Percentiles rank a stretch among this genome's conserved stretches.
Evolutionary conservation across 2,329 filamentous ascomycete genomes (phyloP).

Genomic region (Fusarium longipes): DNA sequence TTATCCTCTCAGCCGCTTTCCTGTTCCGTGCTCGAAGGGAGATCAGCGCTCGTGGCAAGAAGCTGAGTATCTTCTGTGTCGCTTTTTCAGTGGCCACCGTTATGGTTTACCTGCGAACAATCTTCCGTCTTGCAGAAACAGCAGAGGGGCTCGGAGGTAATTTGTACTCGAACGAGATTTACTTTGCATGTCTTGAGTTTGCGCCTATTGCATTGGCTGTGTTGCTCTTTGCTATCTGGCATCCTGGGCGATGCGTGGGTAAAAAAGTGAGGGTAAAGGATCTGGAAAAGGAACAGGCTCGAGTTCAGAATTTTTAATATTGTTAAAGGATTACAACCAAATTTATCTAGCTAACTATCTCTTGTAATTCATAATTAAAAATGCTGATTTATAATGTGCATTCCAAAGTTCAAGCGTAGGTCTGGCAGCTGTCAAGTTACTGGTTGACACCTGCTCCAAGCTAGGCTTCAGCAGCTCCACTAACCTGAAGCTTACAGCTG

Average conservation of each 20-base stretch:
- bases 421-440: constrained; percentile 10
- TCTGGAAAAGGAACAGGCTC: constrained; percentile 32
- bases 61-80: constrained; percentile 54
- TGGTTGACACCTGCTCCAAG: constrained; percentile 18
- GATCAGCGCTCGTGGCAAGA: constrained; percentile 38
- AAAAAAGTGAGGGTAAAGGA: constrained; percentile 38
- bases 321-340: background rate
- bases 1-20: constrained; percentile 57
- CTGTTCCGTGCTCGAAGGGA: constrained; percentile 52
- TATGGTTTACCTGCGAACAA: constrained; percentile 63
- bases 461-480: constrained; percentile 24
- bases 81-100: constrained; percentile 59
- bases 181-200: constrained; percentile 66
- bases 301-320: constrained; percentile 29
- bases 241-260: constrained; percentile 48
- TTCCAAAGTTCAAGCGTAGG: background rate
- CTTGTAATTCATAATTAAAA: background rate
- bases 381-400: background rate
- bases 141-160: constrained; percentile 59
- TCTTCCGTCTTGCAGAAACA: constrained; percentile 66
- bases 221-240: constrained; percentile 54
- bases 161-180: constrained; percentile 62
- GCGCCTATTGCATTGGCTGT: constrained; percentile 63
- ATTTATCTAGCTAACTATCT: background rate
- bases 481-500: constrained; percentile 16